phyloP scores from a whole-genome alignment of 768 basidiomycete species.

The Boletus barrowsii region DNA sequence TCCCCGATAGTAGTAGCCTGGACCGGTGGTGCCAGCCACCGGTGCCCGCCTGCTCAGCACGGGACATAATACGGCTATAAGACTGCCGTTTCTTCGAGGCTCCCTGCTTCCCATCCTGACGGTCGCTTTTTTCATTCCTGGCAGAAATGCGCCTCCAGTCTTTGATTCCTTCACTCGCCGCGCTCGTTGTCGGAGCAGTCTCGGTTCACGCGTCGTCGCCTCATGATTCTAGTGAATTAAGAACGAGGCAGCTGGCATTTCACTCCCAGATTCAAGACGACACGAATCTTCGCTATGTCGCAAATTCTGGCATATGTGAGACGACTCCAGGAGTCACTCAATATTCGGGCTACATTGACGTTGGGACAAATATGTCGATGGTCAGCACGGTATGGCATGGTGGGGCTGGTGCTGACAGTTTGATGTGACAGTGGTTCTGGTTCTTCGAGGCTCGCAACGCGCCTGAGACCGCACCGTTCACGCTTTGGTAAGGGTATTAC shows the following conservation, averaged over 20 bases:
- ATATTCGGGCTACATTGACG: slow-evolving; percentile 59
- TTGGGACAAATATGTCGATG: slow-evolving; percentile 58
- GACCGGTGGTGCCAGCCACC: too few relatives aligned
- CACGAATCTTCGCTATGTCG: slow-evolving; percentile 44
- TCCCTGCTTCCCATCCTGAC: not conserved
- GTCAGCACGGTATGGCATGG: slow-evolving; percentile 28
- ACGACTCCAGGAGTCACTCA: slow-evolving; percentile 60
- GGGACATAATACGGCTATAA: not conserved
- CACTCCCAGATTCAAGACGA: slow-evolving; percentile 21
- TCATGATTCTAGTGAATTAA: not conserved
- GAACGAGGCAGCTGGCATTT: not conserved
- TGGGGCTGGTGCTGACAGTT: not conserved
- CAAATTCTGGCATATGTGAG: slow-evolving; percentile 62
- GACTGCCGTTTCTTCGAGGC: not conserved
- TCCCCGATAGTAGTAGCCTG: too few relatives aligned
- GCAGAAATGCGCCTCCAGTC: slow-evolving; percentile 16
- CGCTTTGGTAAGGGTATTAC: slow-evolving; percentile 47
- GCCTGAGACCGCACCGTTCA: slow-evolving; percentile 63
- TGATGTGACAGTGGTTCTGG: slow-evolving; percentile 59
- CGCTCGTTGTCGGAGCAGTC: not conserved
- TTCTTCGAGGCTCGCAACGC: slow-evolving; percentile 63
- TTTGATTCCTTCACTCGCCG: not conserved
- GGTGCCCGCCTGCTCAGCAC: too few relatives aligned
- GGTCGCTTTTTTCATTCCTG: not conserved
- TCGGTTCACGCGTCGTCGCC: not conserved